Evolutionary conservation across 495 filamentous ascomycete genomes (phyloP).

Genomic region (Neurospora sp.): DNA sequence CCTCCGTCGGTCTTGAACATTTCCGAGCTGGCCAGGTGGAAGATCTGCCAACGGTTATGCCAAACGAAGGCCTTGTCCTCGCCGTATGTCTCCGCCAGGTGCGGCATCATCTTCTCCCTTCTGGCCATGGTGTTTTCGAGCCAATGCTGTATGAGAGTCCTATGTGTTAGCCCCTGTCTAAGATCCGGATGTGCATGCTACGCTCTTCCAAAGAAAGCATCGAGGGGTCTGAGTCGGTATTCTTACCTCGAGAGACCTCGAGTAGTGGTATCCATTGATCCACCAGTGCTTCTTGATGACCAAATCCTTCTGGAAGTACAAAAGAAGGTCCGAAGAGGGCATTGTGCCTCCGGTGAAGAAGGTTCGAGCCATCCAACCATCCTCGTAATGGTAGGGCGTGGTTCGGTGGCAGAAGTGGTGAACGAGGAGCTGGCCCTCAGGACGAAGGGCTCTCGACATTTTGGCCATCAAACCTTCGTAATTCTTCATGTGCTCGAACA

Average conservation of each 20-base stretch:
- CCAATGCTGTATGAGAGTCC: constrained; percentile 41
- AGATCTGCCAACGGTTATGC: constrained; percentile 60
- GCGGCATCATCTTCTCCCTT: constrained; percentile 47
- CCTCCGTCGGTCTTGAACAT: constrained; percentile 51
- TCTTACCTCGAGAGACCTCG: constrained; percentile 52
- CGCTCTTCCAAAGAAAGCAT: neutral
- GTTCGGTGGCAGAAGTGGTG: constrained; percentile 52
- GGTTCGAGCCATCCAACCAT: constrained; percentile 61
- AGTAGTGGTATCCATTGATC: constrained; percentile 54
- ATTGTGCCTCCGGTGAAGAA: constrained; percentile 65
- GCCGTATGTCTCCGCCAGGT: constrained; percentile 51
- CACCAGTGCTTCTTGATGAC: constrained; percentile 52
- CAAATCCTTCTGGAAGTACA: constrained; percentile 55
- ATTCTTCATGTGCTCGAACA: constrained; percentile 70
- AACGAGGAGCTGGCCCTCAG: constrained; percentile 52
- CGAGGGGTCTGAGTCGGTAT: neutral
- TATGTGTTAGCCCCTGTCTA: constrained; percentile 1
- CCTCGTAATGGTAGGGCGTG: constrained; percentile 55
- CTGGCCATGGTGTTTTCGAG: constrained; percentile 40
- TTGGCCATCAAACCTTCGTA: constrained; percentile 56
- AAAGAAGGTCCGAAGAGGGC: constrained; percentile 53
- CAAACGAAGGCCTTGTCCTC: constrained; percentile 42
- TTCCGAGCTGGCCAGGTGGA: constrained; percentile 59
- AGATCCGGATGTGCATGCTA: neutral
- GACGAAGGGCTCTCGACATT: constrained; percentile 42